A percentile compares a stretch with the other conserved stretches of the same genome.
These are phyloP conservation scores for Angomonas ambiguus DNA, from an alignment of 208 protist species.

Conservation along the genomic window DNA sequence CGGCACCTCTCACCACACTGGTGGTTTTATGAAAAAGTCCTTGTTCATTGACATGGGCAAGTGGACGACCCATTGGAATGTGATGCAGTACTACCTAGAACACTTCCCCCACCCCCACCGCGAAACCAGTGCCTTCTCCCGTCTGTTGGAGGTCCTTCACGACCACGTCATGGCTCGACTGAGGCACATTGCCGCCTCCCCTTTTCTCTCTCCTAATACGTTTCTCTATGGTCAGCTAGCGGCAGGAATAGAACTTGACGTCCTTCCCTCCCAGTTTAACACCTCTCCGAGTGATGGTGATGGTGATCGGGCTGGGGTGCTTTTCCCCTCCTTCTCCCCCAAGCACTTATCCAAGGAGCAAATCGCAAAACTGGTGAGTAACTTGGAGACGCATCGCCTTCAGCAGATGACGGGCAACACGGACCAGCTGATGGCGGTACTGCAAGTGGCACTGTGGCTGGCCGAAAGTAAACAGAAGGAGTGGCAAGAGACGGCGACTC, in stretches of 20 bases:
- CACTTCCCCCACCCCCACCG: too few relatives aligned
- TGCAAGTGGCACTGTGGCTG: neutral
- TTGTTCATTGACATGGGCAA: too few relatives aligned
- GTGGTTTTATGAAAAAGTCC: too few relatives aligned
- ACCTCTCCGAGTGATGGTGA: neutral
- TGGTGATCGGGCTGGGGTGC: too few relatives aligned
- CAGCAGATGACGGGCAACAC: neutral
- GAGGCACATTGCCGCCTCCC: constrained; percentile 27
- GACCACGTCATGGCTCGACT: constrained; percentile 13
- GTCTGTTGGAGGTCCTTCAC: neutral
- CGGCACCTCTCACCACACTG: too few relatives aligned
- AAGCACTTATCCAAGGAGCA: neutral
- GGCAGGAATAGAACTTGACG: neutral
- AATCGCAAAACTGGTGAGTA: neutral
- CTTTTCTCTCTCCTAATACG: constrained; percentile 39
- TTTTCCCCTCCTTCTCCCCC: too few relatives aligned
- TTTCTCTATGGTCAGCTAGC: constrained; percentile 42
- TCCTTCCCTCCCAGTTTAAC: neutral
- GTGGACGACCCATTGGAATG: too few relatives aligned
- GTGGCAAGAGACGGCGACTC: neutral
- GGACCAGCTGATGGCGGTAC: neutral
- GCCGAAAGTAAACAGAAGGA: neutral
- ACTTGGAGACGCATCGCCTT: neutral
- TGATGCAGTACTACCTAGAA: too few relatives aligned
- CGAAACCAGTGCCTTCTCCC: neutral